Percentiles rank a stretch among this genome's conserved stretches.
Conservation (phyloP, 129 eudicot genomes). For the Lactuca saligna region DNA sequence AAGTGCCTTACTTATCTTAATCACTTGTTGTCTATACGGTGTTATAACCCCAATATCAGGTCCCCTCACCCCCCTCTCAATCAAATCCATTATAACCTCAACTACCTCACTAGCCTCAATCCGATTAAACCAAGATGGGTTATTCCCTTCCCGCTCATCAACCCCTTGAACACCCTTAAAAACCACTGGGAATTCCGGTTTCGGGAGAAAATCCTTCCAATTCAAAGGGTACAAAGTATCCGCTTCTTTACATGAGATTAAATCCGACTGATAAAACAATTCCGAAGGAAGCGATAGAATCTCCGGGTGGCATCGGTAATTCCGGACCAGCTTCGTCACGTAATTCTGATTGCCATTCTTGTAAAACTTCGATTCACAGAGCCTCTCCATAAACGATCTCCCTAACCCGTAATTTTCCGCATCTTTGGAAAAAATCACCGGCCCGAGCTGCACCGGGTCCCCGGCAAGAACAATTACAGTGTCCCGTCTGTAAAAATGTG, state of each 20-base stretch:
- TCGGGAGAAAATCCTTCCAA: conserved; percentile 56
- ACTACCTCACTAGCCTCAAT: conserved; percentile 90
- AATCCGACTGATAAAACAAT: conserved; percentile 61
- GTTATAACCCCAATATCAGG: conserved; percentile 80
- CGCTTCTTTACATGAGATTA: conserved; percentile 64
- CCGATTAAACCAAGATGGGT: conserved; percentile 96
- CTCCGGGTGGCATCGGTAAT: conserved; percentile 70
- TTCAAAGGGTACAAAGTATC: conserved; percentile 27
- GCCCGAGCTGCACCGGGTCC: conserved; percentile 93
- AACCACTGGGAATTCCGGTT: conserved; percentile 73
- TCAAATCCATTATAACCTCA: conserved; percentile 49
- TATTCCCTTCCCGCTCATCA: conserved; percentile 92
- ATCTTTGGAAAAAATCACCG: conserved; percentile 60
- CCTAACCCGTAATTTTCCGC: conserved; percentile 71
- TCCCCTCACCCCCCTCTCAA: conserved; percentile 42
- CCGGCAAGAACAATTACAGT: conserved; percentile 90
- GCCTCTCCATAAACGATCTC: conserved; percentile 74
- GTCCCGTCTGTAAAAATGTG: conserved; percentile 52
- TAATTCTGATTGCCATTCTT: conserved; percentile 47
- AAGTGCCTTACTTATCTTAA: conserved; percentile 63
- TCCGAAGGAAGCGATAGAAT: conserved; percentile 72
- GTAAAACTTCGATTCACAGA: conserved; percentile 54
- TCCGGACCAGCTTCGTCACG: conserved; percentile 60
- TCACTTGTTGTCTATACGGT: conserved; percentile 85
- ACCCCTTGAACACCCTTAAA: conserved; percentile 77